Conservation (phyloP, 106 monocot species). For the Allium sativum region DNA sequence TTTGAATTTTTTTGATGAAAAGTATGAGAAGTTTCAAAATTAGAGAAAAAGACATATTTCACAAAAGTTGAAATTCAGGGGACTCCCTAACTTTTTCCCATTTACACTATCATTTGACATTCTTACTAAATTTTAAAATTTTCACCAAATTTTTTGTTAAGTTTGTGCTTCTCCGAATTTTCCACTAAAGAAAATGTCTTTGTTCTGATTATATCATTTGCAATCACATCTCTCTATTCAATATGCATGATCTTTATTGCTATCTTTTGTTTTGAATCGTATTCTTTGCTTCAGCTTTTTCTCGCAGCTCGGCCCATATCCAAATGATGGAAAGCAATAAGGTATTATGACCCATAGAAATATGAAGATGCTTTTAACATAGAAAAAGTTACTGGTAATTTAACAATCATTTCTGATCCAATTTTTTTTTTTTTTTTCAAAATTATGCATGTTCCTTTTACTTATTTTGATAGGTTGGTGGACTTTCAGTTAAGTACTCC, state of each 20-base stretch:
- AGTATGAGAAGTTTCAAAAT: too few relatives aligned
- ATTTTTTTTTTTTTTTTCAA: conserved; percentile 6
- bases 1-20: too few relatives aligned
- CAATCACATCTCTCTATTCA: background rate
- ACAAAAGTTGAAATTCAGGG: too few relatives aligned
- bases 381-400: conserved; percentile 54
- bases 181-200: too few relatives aligned
- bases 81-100: too few relatives aligned
- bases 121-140: too few relatives aligned
- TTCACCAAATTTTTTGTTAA: too few relatives aligned
- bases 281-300: conserved; percentile 45
- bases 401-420: conserved; percentile 5
- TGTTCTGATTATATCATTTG: background rate
- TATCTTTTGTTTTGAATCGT: background rate
- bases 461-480: conserved; percentile 56
- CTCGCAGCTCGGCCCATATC: conserved; percentile 46
- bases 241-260: background rate
- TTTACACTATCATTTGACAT: too few relatives aligned
- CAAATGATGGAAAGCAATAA: conserved; percentile 26
- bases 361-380: conserved; percentile 73
- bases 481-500: conserved; percentile 71
- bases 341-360: conserved; percentile 65
- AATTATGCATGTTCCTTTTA: background rate
- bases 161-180: too few relatives aligned
- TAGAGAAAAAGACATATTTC: too few relatives aligned